Evolutionary conservation across 1,284 basidiomycete species (phyloP).

Genomic region (Cryptococcus wingfieldii): DNA sequence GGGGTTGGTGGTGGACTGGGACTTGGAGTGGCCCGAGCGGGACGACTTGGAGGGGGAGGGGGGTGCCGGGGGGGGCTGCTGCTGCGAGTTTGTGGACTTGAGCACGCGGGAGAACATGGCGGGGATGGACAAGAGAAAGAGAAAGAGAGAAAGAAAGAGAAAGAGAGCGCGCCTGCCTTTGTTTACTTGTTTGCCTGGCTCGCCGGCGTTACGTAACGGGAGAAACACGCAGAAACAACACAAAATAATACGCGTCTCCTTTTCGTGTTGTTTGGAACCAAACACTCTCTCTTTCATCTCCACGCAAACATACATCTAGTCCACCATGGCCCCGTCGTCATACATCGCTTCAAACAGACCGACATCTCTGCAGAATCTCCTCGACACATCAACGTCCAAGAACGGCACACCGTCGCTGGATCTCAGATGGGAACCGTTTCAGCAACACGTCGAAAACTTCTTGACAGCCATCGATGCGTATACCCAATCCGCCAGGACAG

Average conservation of each 20-base stretch:
- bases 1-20: constrained; percentile 20
- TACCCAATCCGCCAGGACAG: constrained; percentile 32
- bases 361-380: constrained; percentile 21
- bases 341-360: constrained; percentile 18
- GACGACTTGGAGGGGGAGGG: constrained; percentile 25
- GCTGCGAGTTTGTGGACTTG: constrained; percentile 28
- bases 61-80: constrained; percentile 12
- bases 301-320: not conserved
- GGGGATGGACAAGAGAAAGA: not conserved
- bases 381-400: constrained; percentile 17
- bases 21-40: constrained; percentile 20
- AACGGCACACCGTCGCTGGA: constrained; percentile 22
- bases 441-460: constrained; percentile 36
- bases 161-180: constrained; percentile 5
- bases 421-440: constrained; percentile 38
- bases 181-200: not conserved
- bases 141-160: no score
- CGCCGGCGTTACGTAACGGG: no score
- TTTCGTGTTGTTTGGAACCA: no score
- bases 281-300: no score
- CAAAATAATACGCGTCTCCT: no score
- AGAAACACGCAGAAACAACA: no score
- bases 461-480: constrained; percentile 41
- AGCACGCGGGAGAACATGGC: constrained; percentile 39
- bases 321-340: constrained; percentile 14